Percentiles rank a stretch among this genome's conserved stretches.
phyloP scores from a whole-genome alignment of 2,329 filamentous ascomycete genomes.

The Tolypocladium cylindrosporum region DNA sequence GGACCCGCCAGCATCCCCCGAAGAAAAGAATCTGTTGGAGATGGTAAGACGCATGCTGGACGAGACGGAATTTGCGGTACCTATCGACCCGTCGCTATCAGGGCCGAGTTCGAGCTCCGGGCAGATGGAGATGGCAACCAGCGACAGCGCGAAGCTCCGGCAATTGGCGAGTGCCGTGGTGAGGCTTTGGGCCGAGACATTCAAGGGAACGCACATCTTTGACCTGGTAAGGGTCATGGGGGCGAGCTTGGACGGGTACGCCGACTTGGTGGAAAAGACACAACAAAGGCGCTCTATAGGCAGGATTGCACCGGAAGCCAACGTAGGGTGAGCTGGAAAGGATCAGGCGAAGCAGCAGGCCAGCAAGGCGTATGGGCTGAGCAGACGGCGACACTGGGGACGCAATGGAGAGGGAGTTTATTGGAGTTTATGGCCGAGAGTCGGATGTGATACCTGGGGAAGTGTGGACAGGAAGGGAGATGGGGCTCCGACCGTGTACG shows the following conservation, averaged over 20 bases:
- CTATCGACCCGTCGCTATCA: conserved; percentile 45
- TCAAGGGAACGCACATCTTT: conserved; percentile 52
- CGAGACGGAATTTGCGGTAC: conserved; percentile 52
- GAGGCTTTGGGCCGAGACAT: conserved; percentile 51
- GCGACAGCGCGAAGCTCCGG: conserved; percentile 40
- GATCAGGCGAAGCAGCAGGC: background rate
- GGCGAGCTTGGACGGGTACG: conserved; percentile 45
- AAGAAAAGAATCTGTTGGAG: conserved; percentile 45
- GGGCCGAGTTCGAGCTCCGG: conserved; percentile 24
- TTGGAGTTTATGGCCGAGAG: background rate
- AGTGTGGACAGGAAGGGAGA: background rate
- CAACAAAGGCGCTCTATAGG: conserved; percentile 5
- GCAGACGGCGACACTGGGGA: background rate
- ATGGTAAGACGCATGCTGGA: conserved; percentile 49
- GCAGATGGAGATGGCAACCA: conserved; percentile 32
- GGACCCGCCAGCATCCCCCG: conserved; percentile 37
- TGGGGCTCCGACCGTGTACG: background rate
- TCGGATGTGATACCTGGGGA: background rate
- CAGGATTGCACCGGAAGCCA: conserved; percentile 11
- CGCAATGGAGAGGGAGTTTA: background rate
- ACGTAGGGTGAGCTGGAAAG: conserved; percentile 7
- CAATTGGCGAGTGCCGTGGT: conserved; percentile 49
- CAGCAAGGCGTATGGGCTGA: background rate
- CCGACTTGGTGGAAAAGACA: conserved; percentile 45
- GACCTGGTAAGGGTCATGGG: conserved; percentile 51